A percentile compares a stretch with the other conserved stretches of the same genome.
These are phyloP conservation scores for Pholiota conissans DNA, from an alignment of 768 basidiomycete genomes.

Conservation along the genomic window DNA sequence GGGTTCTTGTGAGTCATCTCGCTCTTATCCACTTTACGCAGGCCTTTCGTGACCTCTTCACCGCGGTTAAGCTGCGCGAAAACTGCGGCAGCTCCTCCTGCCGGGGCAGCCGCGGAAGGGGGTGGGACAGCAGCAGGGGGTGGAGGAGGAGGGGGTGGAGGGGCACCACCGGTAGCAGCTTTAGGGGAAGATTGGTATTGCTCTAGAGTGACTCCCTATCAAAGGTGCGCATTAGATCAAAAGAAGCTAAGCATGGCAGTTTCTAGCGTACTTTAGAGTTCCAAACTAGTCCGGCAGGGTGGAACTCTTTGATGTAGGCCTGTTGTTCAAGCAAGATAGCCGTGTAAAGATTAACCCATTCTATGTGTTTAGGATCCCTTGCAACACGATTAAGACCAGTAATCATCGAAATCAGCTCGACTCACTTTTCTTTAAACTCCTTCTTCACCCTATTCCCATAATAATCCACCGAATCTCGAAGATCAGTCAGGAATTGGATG, in stretches of 20 bases:
- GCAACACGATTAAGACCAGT: slow-evolving; percentile 6
- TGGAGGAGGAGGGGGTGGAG: slow-evolving; percentile 57
- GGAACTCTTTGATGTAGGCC: slow-evolving; percentile 81
- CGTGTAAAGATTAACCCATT: slow-evolving; percentile 81
- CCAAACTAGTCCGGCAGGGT: slow-evolving; percentile 88
- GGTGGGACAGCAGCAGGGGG: slow-evolving; percentile 59
- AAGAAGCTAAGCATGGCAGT: not conserved
- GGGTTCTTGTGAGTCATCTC: slow-evolving; percentile 99
- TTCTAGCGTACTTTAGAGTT: slow-evolving; percentile 65
- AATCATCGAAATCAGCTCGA: not conserved
- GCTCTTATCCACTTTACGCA: slow-evolving; percentile 93
- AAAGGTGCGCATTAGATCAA: slow-evolving; percentile 1
- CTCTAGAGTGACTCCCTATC: slow-evolving; percentile 56
- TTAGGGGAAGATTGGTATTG: slow-evolving; percentile 45
- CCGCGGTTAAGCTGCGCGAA: slow-evolving; percentile 92
- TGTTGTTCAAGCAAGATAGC: slow-evolving; percentile 75
- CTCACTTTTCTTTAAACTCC: slow-evolving; percentile 91
- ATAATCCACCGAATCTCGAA: slow-evolving; percentile 85
- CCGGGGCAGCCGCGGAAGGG: slow-evolving; percentile 41
- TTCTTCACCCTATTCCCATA: slow-evolving; percentile 90
- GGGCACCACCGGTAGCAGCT: slow-evolving; percentile 35
- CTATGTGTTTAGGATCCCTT: slow-evolving; percentile 84
- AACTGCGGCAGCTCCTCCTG: slow-evolving; percentile 71
- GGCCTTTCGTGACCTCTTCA: slow-evolving; percentile 83
- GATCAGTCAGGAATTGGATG: slow-evolving; percentile 72